Evolutionary conservation across 805 yeast genomes (phyloP).

Genomic region (Lachancea meyersii): DNA sequence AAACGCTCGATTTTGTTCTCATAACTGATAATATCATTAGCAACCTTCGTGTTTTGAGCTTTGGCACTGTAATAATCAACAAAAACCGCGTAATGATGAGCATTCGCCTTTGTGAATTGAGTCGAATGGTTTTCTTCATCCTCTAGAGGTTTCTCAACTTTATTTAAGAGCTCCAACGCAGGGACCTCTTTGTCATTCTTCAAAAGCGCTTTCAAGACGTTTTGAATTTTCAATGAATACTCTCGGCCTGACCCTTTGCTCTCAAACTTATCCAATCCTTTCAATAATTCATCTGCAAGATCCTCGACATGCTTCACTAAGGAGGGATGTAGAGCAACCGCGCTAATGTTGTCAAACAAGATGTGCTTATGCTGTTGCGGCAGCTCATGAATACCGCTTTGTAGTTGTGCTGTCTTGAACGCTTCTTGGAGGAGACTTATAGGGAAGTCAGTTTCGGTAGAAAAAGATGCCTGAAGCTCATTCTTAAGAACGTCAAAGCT

Average conservation of each 20-base stretch:
- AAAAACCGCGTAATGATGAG: slow-evolving; percentile 39
- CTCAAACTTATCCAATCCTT: slow-evolving; percentile 8
- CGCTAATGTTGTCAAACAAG: slow-evolving; percentile 16
- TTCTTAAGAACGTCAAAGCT: slow-evolving; percentile 21
- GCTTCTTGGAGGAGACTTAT: slow-evolving; percentile 11
- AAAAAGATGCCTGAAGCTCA: slow-evolving; percentile 12
- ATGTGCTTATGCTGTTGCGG: slow-evolving; percentile 17
- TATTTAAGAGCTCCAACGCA: slow-evolving; percentile 32
- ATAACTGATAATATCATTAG: not conserved
- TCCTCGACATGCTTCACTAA: slow-evolving; percentile 16
- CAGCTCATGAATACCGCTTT: slow-evolving; percentile 16
- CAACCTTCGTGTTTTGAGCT: not conserved
- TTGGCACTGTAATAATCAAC: slow-evolving; percentile 30
- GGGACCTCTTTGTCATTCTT: slow-evolving; percentile 19
- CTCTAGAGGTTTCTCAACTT: slow-evolving; percentile 28
- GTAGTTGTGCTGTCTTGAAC: slow-evolving; percentile 15
- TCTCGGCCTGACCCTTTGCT: slow-evolving; percentile 8
- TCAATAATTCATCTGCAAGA: slow-evolving; percentile 11
- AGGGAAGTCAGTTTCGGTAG: slow-evolving; percentile 7
- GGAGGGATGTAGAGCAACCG: slow-evolving; percentile 15
- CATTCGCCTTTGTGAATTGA: slow-evolving; percentile 22
- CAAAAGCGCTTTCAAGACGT: slow-evolving; percentile 25
- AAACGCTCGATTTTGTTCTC: slow-evolving; percentile 26
- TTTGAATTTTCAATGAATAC: slow-evolving; percentile 20
- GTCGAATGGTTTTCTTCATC: slow-evolving; percentile 3